Base-by-base conservation (phyloP, 139 green algal species). In the Mychonastes homosphaera region DNA sequence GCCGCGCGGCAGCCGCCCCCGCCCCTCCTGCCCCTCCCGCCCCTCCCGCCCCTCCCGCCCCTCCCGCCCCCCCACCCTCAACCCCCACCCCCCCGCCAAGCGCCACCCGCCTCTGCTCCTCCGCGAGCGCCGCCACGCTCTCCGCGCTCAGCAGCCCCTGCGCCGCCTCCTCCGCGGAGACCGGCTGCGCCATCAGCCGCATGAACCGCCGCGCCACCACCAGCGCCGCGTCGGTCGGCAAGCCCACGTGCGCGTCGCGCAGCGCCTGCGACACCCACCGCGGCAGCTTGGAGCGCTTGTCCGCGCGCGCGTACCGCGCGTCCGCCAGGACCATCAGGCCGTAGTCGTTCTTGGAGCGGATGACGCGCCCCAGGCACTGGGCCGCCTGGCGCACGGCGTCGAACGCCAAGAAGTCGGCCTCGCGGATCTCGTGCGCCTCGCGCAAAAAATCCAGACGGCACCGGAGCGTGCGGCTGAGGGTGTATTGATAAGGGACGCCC, bases 351-450 rank as follows among this genome's bases (percentile, higher is more conserved):
- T 99, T 99, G 65, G 85, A 95, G 47, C 93, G 81, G 59, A 99
- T 98, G 75, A 99, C 93, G 9, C 93, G 78, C 2, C 93, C 93
- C 44, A 98, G 81, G 71, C 93, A 99, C 82, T 98, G 92, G 21
- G 92, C 88, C 21, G 89, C 86, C 77, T 99, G 92, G 12, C 87
- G 63, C 23, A 99, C 73, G 6, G 93, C 93, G 58, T 99, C 93
- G 74, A 99, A 99, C 2, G 91, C 80, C 41, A 99, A 75, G 69
- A 93, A 99, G 69, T 98, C 90, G 40, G 82, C 84, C 62, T 98
- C 94, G 74, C 88, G 75, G 43, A 85, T 80, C 49, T 88, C 73
- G 69, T 90, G 91, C 0, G 79, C 90, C 59, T 92, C 86, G 1
- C 53, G 65, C 59, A 99, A 76, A 76, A 97, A 99, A 73, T 98